Base-by-base conservation (phyloP, 441 rosid genomes). In the Pelargonium australe region DNA sequence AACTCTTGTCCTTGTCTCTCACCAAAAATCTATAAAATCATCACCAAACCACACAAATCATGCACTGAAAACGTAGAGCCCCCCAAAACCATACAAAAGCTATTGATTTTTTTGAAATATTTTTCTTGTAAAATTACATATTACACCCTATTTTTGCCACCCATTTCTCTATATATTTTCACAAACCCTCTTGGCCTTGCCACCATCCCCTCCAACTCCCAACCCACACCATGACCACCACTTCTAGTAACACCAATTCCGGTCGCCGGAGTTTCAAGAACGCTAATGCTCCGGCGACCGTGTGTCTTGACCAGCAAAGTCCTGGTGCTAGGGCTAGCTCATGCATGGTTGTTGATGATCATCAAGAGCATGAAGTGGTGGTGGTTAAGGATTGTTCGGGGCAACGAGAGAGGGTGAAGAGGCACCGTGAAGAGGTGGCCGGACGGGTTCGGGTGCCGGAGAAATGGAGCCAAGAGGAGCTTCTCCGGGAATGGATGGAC, bases 401-500 rank as follows among this genome's bases (percentile, higher is more conserved):
- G 17, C 13, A 88, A 66, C 83, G 88, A 1, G 94, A 90, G 73
- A 83, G 86, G 80, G 78, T 87, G 34, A 85, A 85, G 80, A 82
- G 81, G 75, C 87, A 85, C 51, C 70, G 89, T 71, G 86, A 85
- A 25, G 92, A 82, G 63, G 82, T 87, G 41, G 87, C 88, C 0
- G 92, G 97, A 9, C 72, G 73, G 55, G 83, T 88, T 60, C 8
- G 44, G 71, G 76, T 90, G 69, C 97, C 95, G n/a, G 97, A 90
- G 0, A 72, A 65, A 5, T 88, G 97, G 97, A 85, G 86, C 0
- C 85, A 88, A 53, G 95, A 90, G 77, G 78, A 78, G 25, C 71
- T 84, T 68, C 85, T 91, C 3, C 75, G 69, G 67, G 89, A 88
- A 20, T 91, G 95, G 97, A 81, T 85, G 28, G 90, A 89, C 57